phyloP scores from a whole-genome alignment of 331 rosid genomes.

The Arachis monticola region DNA sequence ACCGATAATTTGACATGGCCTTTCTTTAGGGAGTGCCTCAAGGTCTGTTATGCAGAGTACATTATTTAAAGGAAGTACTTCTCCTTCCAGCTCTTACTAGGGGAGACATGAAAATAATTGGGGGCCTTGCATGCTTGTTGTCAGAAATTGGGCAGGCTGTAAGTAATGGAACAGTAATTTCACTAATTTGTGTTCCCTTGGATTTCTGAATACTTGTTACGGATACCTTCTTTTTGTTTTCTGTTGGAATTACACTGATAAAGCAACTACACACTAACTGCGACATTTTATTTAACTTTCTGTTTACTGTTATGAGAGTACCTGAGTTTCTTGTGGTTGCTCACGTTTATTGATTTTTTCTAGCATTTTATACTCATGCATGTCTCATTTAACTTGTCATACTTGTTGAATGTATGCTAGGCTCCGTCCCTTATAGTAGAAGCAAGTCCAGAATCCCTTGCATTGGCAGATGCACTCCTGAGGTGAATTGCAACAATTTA shows the following conservation, averaged over 20 bases:
- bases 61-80: constrained; percentile 78
- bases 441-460: constrained; percentile 84
- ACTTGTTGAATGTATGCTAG: constrained; percentile 54
- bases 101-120: constrained; percentile 79
- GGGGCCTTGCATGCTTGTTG: constrained; percentile 92
- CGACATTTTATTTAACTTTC: constrained; percentile 21
- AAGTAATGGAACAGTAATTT: constrained; percentile 47
- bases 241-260: constrained; percentile 30
- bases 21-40: constrained; percentile 90
- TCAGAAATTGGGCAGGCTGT: constrained; percentile 99
- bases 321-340: constrained; percentile 1
- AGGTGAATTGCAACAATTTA: constrained; percentile 59
- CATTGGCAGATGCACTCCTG: constrained; percentile 82
- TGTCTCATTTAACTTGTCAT: constrained; percentile 40
- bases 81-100: constrained; percentile 83
- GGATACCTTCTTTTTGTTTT: constrained; percentile 24
- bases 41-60: constrained; percentile 82
- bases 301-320: constrained; percentile 1
- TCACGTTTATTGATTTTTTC: constrained; percentile 24
- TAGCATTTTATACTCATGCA: constrained; percentile 8
- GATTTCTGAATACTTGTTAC: constrained; percentile 29
- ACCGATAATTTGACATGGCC: constrained; percentile 36
- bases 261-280: constrained; percentile 26
- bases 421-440: constrained; percentile 91
- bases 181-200: constrained; percentile 22